Base-by-base conservation (phyloP, 768 basidiomycete species). In the Suillus weaverae region DNA sequence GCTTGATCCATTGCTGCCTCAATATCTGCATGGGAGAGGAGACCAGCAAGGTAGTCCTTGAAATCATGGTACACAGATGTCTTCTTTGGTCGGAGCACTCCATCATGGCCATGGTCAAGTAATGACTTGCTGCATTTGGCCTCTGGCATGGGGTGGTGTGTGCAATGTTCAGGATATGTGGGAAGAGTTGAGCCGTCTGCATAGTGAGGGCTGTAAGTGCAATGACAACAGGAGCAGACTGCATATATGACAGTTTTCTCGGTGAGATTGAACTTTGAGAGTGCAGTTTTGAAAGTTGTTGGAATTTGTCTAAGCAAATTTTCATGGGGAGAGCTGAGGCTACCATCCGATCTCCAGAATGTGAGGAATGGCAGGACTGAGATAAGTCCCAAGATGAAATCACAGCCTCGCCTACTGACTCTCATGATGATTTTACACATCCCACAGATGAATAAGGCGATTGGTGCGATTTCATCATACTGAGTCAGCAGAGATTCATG, bases 351-450 rank as follows among this genome's bases (percentile, higher is more conserved):
- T 32, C 35, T 22, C 36, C 48, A 32, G 41, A 63, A 57, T 0
- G 10, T n/a, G 7, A 63, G 32, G 36, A 38, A 57, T n/a, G 44
- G 53, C 51, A 56, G 39, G 30, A 69, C n/a, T 13, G 53, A 66
- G 0, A 76, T 44, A 5, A 66, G 46, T 4, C n/a, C 20, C 7
- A 76, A 55, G n/a, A 76, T 64, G 64, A 73, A 73, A 38, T 73
- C 57, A 11, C 63, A 55, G 0, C 48, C 64, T 10, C 7, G 7
- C 1, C 6, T 39, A 9, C 70, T 59, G 20, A 74, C 57, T 4
- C 68, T 66, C 60, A 72, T 65, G 16, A 76, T 26, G 13, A 70
- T 22, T 51, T 46, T 46, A 46, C 46, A 46, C 9, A 13, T 6
- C 46, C 22, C 46, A 22, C n/a, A 1, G 11, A 46, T 46, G 46